Percentiles rank a stretch among this genome's conserved stretches.
Evolutionary conservation across 495 filamentous ascomycete genomes (phyloP).

Genomic region (Sporormia fimetaria): DNA sequence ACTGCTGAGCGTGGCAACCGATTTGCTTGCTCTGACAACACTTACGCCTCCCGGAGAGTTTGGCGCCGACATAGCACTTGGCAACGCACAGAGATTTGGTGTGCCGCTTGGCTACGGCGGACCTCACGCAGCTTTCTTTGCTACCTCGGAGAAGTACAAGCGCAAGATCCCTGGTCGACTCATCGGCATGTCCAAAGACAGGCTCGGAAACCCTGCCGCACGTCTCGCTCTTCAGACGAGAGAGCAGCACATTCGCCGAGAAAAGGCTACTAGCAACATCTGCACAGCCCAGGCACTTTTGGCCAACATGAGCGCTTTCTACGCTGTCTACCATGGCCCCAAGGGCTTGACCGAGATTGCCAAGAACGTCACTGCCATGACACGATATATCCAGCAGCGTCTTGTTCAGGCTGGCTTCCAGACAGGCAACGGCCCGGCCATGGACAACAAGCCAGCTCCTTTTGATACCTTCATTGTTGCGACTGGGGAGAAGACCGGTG

Average conservation of each 20-base stretch:
- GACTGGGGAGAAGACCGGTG: conserved; percentile 36
- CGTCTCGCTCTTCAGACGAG: conserved; percentile 84
- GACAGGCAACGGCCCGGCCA: conserved; percentile 45
- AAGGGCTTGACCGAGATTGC: conserved; percentile 77
- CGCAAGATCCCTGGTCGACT: conserved; percentile 91
- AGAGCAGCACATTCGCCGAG: conserved; percentile 93
- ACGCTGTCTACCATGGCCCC: conserved; percentile 95
- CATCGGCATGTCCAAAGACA: conserved; percentile 86
- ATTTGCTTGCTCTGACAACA: conserved; percentile 79
- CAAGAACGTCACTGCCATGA: conserved; percentile 57
- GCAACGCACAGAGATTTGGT: conserved; percentile 88
- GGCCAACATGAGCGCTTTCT: conserved; percentile 96
- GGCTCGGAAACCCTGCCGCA: conserved; percentile 73
- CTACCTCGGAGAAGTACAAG: conserved; percentile 84
- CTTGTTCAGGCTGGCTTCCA: conserved; percentile 55
- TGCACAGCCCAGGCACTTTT: conserved; percentile 93
- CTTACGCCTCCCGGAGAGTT: conserved; percentile 91
- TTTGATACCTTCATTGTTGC: conserved; percentile 76
- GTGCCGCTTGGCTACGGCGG: conserved; percentile 92
- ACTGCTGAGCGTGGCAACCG: conserved; percentile 81
- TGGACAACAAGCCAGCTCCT: conserved; percentile 43
- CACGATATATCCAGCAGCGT: conserved; percentile 57
- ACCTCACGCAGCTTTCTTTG: conserved; percentile 95
- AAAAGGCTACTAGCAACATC: conserved; percentile 98
- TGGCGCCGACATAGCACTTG: conserved; percentile 94